Conservation (phyloP, 306 rosid genomes). For the Medicago lupulina region DNA sequence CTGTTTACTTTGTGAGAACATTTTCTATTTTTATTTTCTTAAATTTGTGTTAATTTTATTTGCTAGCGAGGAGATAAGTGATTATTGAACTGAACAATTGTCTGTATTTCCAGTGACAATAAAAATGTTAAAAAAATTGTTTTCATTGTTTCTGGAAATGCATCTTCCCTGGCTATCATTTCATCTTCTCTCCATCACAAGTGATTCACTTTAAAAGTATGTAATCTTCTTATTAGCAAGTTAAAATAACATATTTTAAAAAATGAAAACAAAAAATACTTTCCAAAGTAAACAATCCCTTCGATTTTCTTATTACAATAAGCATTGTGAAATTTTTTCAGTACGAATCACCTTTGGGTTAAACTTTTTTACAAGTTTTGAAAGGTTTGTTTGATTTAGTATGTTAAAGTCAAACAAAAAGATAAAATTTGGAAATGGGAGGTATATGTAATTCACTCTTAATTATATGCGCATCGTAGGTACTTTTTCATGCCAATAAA, state of each 20-base stretch:
- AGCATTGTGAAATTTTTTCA: conserved; percentile 1
- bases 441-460: background rate
- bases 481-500: conserved; percentile 23
- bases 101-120: background rate
- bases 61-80: too few relatives aligned
- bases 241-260: background rate
- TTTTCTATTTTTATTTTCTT: background rate
- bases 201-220: too few relatives aligned
- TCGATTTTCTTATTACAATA: conserved; percentile 5
- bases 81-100: background rate
- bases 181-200: too few relatives aligned
- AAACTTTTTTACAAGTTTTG: conserved; percentile 2
- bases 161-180: too few relatives aligned
- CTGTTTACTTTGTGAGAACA: background rate
- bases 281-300: background rate
- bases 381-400: background rate
- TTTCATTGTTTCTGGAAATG: too few relatives aligned
- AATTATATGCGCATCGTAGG: background rate
- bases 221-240: too few relatives aligned
- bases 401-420: conserved; percentile 19
- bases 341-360: background rate
- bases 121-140: too few relatives aligned
- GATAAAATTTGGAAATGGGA: conserved; percentile 16
- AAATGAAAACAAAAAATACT: too few relatives aligned
- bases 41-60: too few relatives aligned